phyloP scores from a whole-genome alignment of 225 moss, liverwort and hornwort genomes.

The Physcomitrellopsis africana region DNA sequence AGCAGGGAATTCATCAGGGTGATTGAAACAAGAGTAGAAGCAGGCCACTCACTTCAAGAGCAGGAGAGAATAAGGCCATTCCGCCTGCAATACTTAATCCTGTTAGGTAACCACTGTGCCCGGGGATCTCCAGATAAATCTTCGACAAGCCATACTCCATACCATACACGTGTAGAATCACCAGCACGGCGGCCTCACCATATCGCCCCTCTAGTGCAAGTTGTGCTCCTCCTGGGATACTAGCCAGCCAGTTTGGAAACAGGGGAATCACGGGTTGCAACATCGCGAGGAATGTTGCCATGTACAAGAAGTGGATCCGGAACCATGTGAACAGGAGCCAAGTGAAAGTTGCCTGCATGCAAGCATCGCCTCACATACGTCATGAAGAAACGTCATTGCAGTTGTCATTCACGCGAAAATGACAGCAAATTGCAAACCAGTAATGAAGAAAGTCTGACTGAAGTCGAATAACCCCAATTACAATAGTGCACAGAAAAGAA shows the following conservation, averaged over 20 bases:
- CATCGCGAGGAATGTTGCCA: constrained; percentile 79
- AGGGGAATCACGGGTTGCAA: constrained; percentile 81
- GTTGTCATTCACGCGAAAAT: background rate
- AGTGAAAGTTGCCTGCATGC: constrained; percentile 76
- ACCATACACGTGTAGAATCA: constrained; percentile 74
- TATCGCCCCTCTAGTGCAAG: constrained; percentile 69
- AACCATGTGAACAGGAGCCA: constrained; percentile 88
- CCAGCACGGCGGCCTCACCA: constrained; percentile 57
- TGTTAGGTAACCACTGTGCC: constrained; percentile 84
- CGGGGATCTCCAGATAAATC: constrained; percentile 84
- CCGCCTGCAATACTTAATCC: constrained; percentile 93
- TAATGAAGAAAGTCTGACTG: background rate
- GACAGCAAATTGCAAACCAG: background rate
- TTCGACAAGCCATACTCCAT: constrained; percentile 89
- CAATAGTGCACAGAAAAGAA: background rate
- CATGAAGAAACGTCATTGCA: background rate
- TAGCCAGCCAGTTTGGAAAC: constrained; percentile 84
- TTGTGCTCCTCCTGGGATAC: constrained; percentile 71
- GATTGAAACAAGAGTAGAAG: background rate
- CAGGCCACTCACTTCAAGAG: constrained; percentile 44
- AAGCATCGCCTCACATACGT: constrained; percentile 13
- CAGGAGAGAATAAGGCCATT: constrained; percentile 64
- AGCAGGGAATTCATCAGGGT: background rate
- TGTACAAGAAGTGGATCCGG: constrained; percentile 85
- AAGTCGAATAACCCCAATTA: background rate